phyloP scores from a whole-genome alignment of 192 early-diverging fungal genomes.

The Podochytrium sp. region DNA sequence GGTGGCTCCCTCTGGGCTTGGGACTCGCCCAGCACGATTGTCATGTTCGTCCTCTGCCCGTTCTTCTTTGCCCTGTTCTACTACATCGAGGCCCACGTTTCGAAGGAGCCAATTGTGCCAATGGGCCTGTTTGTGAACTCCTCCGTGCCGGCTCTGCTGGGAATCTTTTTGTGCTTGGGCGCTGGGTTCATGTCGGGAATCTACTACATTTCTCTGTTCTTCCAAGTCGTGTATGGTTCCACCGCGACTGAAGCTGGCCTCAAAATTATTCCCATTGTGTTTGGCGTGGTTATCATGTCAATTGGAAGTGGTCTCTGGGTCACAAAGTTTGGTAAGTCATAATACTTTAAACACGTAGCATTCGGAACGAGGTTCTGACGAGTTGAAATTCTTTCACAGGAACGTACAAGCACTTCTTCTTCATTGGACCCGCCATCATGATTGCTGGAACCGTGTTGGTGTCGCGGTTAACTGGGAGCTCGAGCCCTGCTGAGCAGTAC shows the following conservation, averaged over 20 bases:
- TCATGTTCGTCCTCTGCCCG: slow-evolving; percentile 62
- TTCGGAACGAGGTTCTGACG: background rate
- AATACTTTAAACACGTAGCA: no score
- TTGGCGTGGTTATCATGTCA: slow-evolving; percentile 71
- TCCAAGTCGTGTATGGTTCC: slow-evolving; percentile 68
- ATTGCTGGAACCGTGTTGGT: slow-evolving; percentile 67
- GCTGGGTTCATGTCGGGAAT: slow-evolving; percentile 52
- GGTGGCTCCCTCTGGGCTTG: slow-evolving; percentile 75
- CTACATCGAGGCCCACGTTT: slow-evolving; percentile 64
- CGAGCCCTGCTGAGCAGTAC: slow-evolving; percentile 56
- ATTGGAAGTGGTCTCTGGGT: slow-evolving; percentile 72
- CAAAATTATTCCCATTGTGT: slow-evolving; percentile 73
- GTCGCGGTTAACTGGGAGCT: slow-evolving; percentile 57
- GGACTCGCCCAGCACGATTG: slow-evolving; percentile 62
- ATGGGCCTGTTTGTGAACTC: slow-evolving; percentile 60
- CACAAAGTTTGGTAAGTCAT: slow-evolving; percentile 57
- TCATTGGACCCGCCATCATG: slow-evolving; percentile 64
- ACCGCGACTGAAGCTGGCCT: slow-evolving; percentile 77
- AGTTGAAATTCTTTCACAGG: slow-evolving; percentile 42
- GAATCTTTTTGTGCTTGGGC: slow-evolving; percentile 47
- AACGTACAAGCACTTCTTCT: slow-evolving; percentile 65
- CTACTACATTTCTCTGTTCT: slow-evolving; percentile 71
- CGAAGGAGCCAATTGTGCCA: slow-evolving; percentile 77
- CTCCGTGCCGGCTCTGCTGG: slow-evolving; percentile 38
- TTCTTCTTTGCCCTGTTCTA: slow-evolving; percentile 54